Evolutionary conservation across 352 stramenopile species (phyloP).

Genomic region (Globisporangium megalacanthum): DNA sequence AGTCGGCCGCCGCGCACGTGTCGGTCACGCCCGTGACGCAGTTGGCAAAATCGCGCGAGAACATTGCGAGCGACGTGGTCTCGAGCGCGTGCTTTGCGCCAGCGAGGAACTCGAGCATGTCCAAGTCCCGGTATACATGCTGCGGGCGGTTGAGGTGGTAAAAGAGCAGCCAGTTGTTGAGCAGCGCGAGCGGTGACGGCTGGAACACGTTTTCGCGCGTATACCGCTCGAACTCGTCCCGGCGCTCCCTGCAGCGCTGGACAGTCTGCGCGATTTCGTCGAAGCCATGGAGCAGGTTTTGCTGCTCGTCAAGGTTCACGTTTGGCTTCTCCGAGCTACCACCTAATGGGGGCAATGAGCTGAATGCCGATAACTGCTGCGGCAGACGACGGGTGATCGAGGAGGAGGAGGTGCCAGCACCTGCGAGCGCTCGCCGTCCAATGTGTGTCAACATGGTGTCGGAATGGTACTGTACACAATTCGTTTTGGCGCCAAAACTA

Average conservation of each 20-base stretch:
- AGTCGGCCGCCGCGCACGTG: not conserved
- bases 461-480: not conserved
- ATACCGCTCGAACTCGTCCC: conserved; percentile 2
- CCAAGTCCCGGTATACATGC: not conserved
- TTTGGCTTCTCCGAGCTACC: not conserved
- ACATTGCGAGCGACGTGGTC: conserved; percentile 7
- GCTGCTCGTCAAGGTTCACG: not conserved
- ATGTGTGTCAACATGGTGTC: not conserved
- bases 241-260: conserved; percentile 1
- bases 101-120: conserved; percentile 10
- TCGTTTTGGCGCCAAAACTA: not conserved
- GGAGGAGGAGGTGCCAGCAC: no score
- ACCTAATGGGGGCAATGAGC: not conserved
- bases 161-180: conserved; percentile 7
- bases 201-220: not conserved
- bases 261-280: conserved; percentile 4
- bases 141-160: conserved; percentile 9
- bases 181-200: not conserved
- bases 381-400: no score
- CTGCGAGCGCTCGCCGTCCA: not conserved
- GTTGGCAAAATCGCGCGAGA: conserved; percentile 7
- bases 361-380: not conserved
- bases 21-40: conserved; percentile 1
- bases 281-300: not conserved
- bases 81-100: conserved; percentile 17